Evolutionary conservation across 495 filamentous ascomycete genomes (phyloP), one percentile per base, ranked within the genome.

Genomic region (Staphylotrichum tortipilum): DNA sequence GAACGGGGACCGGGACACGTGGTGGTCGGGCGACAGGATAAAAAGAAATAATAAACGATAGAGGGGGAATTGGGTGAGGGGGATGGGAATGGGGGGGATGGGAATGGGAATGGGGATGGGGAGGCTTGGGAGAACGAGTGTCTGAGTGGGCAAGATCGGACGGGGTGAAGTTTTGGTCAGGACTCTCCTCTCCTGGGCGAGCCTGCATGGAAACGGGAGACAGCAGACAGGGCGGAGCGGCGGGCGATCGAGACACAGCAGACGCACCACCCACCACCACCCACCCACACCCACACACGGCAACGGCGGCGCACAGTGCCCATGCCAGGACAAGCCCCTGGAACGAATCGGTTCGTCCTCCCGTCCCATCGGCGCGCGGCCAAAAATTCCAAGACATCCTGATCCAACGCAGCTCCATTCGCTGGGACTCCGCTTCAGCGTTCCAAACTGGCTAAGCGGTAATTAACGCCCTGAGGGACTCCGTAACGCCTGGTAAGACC

Each of bases 1-100:
- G 55, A 50, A 52, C 47, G 49, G 49, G 42, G 44, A 33, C 46
- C 52, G 38, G 33, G 28, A 44, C 43, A 48, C 54, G 36, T 54
- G 44, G 43, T 49, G 53, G 44, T 44, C 24, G 37, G 18, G 50
- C 34, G 53, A 60, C 47, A 52, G 50, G 58, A 62, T 56, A 59
- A 56, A 53, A 54, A 58, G 62, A 66, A 62, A 67, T 65, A 66
- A 60, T 58, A 58, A 65, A 64, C 63, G 67, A 70, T 66, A 59
- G 66, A 64, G 67, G 65, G 66, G 65, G 26, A 10, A 68, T 59
- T 66, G 58, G 57, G 66, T 53, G 57, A 62, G 46, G 51, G 63
- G 57, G 54, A 63, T 53, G 58, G 56, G 63, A 57, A 31, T 28
- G 10, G 64, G n/a, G n/a, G n/a, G n/a, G n/a, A n/a, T n/a, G n/a